phyloP scores from a whole-genome alignment of 1,284 basidiomycete genomes.

The Gymnopus androsaceus region DNA sequence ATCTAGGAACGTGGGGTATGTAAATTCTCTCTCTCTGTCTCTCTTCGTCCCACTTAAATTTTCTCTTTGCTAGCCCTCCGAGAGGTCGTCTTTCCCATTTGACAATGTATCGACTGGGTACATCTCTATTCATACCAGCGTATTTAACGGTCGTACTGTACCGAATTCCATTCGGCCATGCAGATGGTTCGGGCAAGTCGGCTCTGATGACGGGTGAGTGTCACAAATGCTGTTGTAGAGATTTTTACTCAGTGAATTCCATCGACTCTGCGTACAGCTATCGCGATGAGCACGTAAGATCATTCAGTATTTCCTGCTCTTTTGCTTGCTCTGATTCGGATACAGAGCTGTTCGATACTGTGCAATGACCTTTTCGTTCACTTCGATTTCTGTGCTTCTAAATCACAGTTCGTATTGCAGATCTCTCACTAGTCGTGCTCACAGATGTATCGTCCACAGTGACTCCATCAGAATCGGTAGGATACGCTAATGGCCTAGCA shows the following conservation, averaged over 20 bases:
- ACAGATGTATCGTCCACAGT: conserved; percentile 41
- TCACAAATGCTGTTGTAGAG: not conserved
- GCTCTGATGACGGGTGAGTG: conserved; percentile 71
- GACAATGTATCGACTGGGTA: conserved; percentile 82
- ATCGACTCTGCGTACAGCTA: too few relatives aligned
- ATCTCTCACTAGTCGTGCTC: conserved; percentile 8
- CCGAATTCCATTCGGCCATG: conserved; percentile 61
- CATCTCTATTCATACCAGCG: conserved; percentile 74
- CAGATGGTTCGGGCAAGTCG: conserved; percentile 59
- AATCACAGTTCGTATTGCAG: conserved; percentile 67
- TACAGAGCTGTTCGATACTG: conserved; percentile 76
- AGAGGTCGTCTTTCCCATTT: conserved; percentile 82
- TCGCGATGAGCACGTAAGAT: conserved; percentile 71
- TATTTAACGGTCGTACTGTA: conserved; percentile 75
- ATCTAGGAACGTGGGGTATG: conserved; percentile 60
- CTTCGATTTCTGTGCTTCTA: conserved; percentile 75
- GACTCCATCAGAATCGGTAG: conserved; percentile 75
- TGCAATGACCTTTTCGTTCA: conserved; percentile 77
- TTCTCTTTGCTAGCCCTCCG: conserved; percentile 45
- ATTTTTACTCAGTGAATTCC: too few relatives aligned
- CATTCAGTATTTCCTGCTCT: not conserved
- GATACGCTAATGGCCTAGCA: conserved; percentile 78
- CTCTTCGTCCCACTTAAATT: not conserved
- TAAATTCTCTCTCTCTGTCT: conserved; percentile 18
- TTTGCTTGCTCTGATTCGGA: conserved; percentile 16